phyloP scores from a whole-genome alignment of 2,329 filamentous ascomycete genomes.

The Dactylellina cionopaga region DNA sequence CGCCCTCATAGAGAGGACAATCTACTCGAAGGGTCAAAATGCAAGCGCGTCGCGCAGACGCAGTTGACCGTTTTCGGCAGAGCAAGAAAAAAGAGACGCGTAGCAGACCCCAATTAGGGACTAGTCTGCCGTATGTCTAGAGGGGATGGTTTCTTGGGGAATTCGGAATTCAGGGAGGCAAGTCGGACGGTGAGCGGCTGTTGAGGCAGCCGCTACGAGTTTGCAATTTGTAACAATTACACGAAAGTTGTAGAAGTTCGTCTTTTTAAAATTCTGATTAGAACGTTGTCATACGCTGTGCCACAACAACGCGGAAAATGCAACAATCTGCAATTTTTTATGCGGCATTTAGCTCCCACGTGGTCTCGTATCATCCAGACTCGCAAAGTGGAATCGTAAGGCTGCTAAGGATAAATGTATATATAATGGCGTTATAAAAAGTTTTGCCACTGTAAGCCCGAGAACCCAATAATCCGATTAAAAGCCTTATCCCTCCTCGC shows the following conservation, averaged over 20 bases:
- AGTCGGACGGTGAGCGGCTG: slow-evolving; percentile 9
- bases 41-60: not conserved
- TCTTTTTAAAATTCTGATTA: slow-evolving; percentile 12
- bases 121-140: not conserved
- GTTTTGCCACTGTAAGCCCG: slow-evolving; percentile 31
- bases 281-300: too few species aligned
- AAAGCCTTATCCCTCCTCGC: slow-evolving; percentile 37
- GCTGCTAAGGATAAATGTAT: too few species aligned
- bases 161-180: not conserved
- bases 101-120: not conserved
- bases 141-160: not conserved
- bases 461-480: slow-evolving; percentile 48
- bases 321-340: slow-evolving; percentile 29
- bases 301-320: slow-evolving; percentile 36
- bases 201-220: not conserved
- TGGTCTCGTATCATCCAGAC: too few species aligned
- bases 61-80: not conserved
- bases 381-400: too few species aligned
- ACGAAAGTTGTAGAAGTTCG: slow-evolving; percentile 1
- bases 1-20: not conserved
- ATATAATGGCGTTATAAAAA: too few species aligned
- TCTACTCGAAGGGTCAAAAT: slow-evolving; percentile 22
- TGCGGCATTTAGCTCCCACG: too few species aligned
- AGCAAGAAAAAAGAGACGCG: not conserved
- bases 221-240: not conserved